Base-by-base conservation (phyloP, 768 basidiomycete genomes). In the Cystobasidium onofrii region DNA sequence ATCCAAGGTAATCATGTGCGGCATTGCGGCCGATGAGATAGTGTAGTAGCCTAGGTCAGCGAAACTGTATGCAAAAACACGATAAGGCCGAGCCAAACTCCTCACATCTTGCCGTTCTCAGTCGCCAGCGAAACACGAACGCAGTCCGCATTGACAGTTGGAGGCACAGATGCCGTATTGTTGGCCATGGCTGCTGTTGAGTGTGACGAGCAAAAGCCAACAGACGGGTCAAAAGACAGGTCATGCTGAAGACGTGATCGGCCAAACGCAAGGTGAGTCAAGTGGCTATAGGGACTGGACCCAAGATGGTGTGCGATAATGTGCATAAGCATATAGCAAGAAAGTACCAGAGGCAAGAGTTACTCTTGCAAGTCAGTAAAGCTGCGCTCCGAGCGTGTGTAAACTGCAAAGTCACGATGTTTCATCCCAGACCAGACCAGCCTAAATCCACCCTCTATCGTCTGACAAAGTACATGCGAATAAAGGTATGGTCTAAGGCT, bases 101-200 rank as follows among this genome's bases (percentile, higher is more conserved):
- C 55, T 55, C 55, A 71, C 69, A 71, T 71, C 39, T 71, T 71
- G 33, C 69, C 69, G 36, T 60, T 61, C 23, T 36, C 29, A 1
- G 69, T 71, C 12, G 52, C 52, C 20, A 71, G 31, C 1, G 23
- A 31, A 13, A 46, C 69, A 29, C 69, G 69, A 17, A 71, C 7
- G 25, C 33, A 52, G 55, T 60, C 54, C 34, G 50, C 29, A 23
- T 71, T 71, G 69, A 71, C 39, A 27, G 69, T 71, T 17, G 54
- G 6, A 18, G 69, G 54, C 65, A 34, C 27, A 29, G 39, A 23
- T 43, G 65, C 65, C 34, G 43, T 10, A 3, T 43, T 31, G 43
- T 3, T 54, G 1, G 65, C 65, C 25, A 29, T 67, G 23, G 23
- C 63, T 64, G 65, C 65, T 46, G 50, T 54, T 64, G 43, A 25